Evolutionary conservation across 1,284 basidiomycete genomes (phyloP).

Genomic region (Cystobasidiaceae sp.): DNA sequence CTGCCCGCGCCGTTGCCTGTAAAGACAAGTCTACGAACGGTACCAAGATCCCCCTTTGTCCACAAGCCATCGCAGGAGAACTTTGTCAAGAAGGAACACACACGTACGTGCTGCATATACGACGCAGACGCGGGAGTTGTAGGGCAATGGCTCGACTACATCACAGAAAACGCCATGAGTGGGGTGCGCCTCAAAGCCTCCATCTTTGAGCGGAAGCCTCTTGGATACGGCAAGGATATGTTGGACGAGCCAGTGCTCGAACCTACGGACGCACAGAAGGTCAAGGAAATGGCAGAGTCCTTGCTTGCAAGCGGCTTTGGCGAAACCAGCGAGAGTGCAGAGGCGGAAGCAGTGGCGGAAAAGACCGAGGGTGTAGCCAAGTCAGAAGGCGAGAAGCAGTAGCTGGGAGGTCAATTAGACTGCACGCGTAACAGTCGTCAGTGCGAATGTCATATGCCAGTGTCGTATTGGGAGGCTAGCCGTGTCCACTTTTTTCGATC

Average conservation of each 20-base stretch:
- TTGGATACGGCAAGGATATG: conserved; percentile 57
- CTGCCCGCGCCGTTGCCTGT: conserved; percentile 67
- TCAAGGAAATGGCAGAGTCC: conserved; percentile 25
- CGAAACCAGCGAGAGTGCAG: background rate
- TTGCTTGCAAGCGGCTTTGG: conserved; percentile 20
- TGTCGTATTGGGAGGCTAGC: too few species aligned
- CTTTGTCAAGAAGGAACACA: conserved; percentile 79
- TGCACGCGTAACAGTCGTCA: too few species aligned
- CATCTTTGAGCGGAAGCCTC: conserved; percentile 65
- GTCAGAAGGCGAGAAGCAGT: background rate
- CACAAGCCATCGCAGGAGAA: conserved; percentile 97
- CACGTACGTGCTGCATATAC: conserved; percentile 81
- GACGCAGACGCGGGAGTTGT: conserved; percentile 77
- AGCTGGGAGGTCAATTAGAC: too few species aligned
- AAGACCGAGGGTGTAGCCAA: background rate
- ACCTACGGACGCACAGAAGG: conserved; percentile 6
- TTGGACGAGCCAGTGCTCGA: background rate
- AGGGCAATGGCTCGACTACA: conserved; percentile 73
- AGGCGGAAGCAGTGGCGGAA: too few species aligned
- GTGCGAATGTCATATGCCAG: too few species aligned
- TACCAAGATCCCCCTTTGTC: conserved; percentile 77
- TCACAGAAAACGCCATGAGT: conserved; percentile 68
- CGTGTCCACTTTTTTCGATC: too few species aligned
- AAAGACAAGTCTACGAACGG: conserved; percentile 76
- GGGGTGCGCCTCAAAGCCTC: conserved; percentile 82